Percentiles rank a stretch among this genome's conserved stretches.
These are phyloP conservation scores for Fraxinus baroniana DNA, from an alignment of 305 asterid genomes.

Conservation along the genomic window DNA sequence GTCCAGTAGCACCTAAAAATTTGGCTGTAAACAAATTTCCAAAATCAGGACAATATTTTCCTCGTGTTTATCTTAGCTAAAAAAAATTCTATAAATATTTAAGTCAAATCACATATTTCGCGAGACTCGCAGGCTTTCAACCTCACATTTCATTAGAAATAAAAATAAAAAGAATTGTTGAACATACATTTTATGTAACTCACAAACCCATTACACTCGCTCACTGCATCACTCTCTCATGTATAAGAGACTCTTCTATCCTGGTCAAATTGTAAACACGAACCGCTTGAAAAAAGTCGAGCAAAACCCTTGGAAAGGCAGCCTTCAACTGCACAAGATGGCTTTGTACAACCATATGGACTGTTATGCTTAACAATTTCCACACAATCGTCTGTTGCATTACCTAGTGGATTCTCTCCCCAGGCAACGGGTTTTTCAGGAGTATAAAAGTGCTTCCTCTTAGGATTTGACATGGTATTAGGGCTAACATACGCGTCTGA, in stretches of 20 bases:
- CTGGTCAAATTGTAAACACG: slow-evolving; percentile 54
- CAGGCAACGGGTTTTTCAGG: slow-evolving; percentile 23
- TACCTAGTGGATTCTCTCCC: slow-evolving; percentile 28
- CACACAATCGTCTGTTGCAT: slow-evolving; percentile 27
- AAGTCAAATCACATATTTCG: neutral
- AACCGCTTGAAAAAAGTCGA: slow-evolving; percentile 60
- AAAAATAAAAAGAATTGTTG: neutral
- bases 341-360: slow-evolving; percentile 42
- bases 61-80: too few species aligned
- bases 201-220: slow-evolving; percentile 5
- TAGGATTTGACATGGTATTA: slow-evolving; percentile 25
- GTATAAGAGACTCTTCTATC: slow-evolving; percentile 48
- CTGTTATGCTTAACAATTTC: slow-evolving; percentile 39
- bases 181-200: neutral
- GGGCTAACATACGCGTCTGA: slow-evolving; percentile 28
- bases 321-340: slow-evolving; percentile 78
- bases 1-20: too few species aligned
- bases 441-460: slow-evolving; percentile 42
- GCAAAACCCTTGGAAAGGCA: slow-evolving; percentile 86
- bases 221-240: slow-evolving; percentile 12
- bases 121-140: too few species aligned
- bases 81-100: too few species aligned
- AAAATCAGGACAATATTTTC: too few species aligned
- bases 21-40: too few species aligned
- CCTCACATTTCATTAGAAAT: neutral